Evolutionary conservation across 345 rosid species (phyloP), one percentile per base, ranked within the genome.

Genomic region (Rhizophora apiculata): DNA sequence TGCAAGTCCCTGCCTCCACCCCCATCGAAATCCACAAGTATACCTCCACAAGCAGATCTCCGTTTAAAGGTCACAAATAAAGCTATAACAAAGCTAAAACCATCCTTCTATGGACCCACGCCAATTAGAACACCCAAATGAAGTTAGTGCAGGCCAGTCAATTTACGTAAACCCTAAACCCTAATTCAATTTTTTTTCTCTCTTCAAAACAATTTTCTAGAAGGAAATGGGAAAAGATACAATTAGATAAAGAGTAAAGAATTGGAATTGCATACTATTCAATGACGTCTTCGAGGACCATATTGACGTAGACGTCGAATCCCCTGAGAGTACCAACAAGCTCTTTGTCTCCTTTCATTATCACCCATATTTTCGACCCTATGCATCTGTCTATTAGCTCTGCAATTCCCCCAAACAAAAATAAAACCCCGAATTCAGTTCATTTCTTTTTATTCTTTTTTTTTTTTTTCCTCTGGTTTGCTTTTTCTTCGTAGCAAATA

Each of bases 311-410:
- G 67, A 90, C 94, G 67, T 90, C 96, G 27, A 90, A 88, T 10
- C 96, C 96, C 70, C 84, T 75, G 8, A 90, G 89, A 65, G 87
- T 83, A 39, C 94, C 96, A 4, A 88, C 94, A 30, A 90, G 94
- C 80, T 90, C 96, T 78, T 90, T 90, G 79, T 90, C 96, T 62
- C 96, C 94, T 84, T 90, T 90, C 96, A 90, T 88, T 31, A 90
- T 88, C 64, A 90, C 94, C 96, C 94, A 85, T 62, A 90, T 88
- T 82, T 82, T 90, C 58, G 96, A 90, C 48, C 96, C 96, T 71
- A 90, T 76, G 83, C 96, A 90, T 74, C 92, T 82, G 69, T 88
- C 96, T 56, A 90, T 90, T 49, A 90, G 75, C 88, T 90, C 94
- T 88, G 88, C 82, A 53, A 2, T 18, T 49, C 20, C 60, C 60